Conservation (phyloP, 2,329 filamentous ascomycete genomes). For the Chaetomium sp. region DNA sequence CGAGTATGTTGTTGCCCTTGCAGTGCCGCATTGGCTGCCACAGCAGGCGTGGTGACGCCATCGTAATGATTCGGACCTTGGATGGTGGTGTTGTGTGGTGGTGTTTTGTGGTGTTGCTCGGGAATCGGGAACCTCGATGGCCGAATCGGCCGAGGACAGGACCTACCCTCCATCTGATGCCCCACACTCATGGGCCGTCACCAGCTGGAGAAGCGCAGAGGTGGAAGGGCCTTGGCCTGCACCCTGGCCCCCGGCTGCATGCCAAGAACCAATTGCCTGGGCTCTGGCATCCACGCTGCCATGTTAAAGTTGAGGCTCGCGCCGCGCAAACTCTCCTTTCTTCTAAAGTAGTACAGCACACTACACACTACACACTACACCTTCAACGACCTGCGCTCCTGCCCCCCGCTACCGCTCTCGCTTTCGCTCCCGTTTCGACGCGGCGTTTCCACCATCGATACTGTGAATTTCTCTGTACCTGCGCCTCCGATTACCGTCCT, state of each 20-base stretch:
- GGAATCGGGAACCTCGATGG: conserved; percentile 21
- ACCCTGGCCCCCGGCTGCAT: not conserved
- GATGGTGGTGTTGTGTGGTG: not conserved
- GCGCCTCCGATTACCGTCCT: not conserved
- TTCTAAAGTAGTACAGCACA: not conserved
- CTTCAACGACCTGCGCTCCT: not conserved
- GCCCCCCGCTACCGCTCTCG: not conserved
- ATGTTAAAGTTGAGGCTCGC: conserved; percentile 4
- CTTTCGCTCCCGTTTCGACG: not conserved
- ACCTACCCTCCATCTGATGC: not conserved
- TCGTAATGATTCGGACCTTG: conserved; percentile 5
- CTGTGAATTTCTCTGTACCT: not conserved
- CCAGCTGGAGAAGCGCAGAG: not conserved
- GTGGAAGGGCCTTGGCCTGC: not conserved
- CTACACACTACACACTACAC: too few relatives aligned
- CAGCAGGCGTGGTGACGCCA: conserved; percentile 11
- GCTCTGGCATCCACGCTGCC: too few relatives aligned
- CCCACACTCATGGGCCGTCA: conserved; percentile 7
- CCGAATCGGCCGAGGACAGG: not conserved
- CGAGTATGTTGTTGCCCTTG: conserved; percentile 2
- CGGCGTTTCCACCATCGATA: not conserved
- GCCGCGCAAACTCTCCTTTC: not conserved
- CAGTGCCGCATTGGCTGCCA: conserved; percentile 8
- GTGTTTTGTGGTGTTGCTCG: not conserved
- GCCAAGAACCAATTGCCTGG: conserved; percentile 15